Evolutionary conservation across 1,284 basidiomycete genomes (phyloP).

Genomic region (Vanrija humicola): DNA sequence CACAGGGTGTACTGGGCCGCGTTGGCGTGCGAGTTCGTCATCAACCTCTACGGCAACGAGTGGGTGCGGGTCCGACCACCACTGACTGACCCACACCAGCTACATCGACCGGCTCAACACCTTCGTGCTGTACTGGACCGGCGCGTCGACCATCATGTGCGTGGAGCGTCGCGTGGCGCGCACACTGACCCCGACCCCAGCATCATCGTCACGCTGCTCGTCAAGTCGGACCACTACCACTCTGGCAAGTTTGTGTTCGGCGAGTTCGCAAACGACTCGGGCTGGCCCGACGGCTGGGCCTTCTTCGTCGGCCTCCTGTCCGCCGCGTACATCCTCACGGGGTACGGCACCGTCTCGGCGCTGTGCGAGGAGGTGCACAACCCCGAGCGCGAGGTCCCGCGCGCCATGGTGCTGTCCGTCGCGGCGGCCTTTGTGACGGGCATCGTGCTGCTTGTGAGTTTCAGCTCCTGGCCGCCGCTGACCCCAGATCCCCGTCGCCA

Average conservation of each 20-base stretch:
- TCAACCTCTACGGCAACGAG: constrained; percentile 45
- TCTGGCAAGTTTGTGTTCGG: constrained; percentile 46
- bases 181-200: neutral
- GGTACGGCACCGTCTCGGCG: constrained; percentile 46
- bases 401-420: constrained; percentile 48
- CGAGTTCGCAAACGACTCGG: neutral
- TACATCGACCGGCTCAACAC: constrained; percentile 42
- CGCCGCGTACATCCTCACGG: neutral
- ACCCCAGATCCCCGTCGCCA: constrained; percentile 47
- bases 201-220: constrained; percentile 48
- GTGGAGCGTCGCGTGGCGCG: neutral
- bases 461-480: no score
- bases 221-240: constrained; percentile 44
- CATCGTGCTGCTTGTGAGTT: constrained; percentile 41
- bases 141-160: constrained; percentile 46
- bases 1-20: constrained; percentile 45
- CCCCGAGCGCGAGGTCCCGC: constrained; percentile 41
- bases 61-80: constrained; percentile 23
- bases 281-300: neutral
- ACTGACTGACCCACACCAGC: constrained; percentile 11
- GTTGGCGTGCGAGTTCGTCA: constrained; percentile 42
- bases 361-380: constrained; percentile 48
- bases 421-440: constrained; percentile 50
- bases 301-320: neutral
- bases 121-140: constrained; percentile 49